Evolutionary conservation across 2,329 filamentous ascomycete genomes (phyloP).

Genomic region (Endoconidiophora polonica): DNA sequence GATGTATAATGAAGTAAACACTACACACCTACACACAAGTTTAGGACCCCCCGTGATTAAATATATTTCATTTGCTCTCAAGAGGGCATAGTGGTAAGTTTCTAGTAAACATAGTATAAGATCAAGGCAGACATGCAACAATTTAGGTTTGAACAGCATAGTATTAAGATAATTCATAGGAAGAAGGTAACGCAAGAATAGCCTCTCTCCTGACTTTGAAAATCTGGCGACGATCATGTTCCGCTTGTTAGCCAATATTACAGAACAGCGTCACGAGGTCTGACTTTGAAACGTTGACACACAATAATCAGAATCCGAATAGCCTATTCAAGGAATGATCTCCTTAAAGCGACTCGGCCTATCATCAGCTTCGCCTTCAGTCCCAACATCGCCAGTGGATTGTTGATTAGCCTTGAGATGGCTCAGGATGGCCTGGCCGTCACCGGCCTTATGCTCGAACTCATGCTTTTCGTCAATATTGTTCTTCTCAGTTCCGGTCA

Average conservation of each 20-base stretch:
- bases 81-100: too few relatives aligned
- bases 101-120: too few relatives aligned
- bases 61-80: not conserved
- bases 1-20: slow-evolving; percentile 11
- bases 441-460: slow-evolving; percentile 3
- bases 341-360: slow-evolving; percentile 9
- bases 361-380: not conserved
- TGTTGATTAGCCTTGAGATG: not conserved
- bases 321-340: slow-evolving; percentile 1
- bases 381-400: not conserved
- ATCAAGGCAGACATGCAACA: too few relatives aligned
- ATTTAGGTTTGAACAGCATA: too few relatives aligned
- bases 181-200: too few relatives aligned
- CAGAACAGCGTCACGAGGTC: too few relatives aligned
- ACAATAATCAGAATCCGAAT: too few relatives aligned
- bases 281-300: too few relatives aligned
- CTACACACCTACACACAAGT: not conserved
- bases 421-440: not conserved
- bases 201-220: too few relatives aligned
- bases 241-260: too few relatives aligned
- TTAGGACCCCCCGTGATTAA: not conserved
- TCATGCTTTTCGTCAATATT: slow-evolving; percentile 7
- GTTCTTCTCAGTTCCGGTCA: slow-evolving; percentile 2
- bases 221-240: too few relatives aligned
- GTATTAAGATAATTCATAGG: too few relatives aligned